Base-by-base conservation (phyloP, 2,329 filamentous ascomycete genomes). In the Aspergillus ochraceoroseus region DNA sequence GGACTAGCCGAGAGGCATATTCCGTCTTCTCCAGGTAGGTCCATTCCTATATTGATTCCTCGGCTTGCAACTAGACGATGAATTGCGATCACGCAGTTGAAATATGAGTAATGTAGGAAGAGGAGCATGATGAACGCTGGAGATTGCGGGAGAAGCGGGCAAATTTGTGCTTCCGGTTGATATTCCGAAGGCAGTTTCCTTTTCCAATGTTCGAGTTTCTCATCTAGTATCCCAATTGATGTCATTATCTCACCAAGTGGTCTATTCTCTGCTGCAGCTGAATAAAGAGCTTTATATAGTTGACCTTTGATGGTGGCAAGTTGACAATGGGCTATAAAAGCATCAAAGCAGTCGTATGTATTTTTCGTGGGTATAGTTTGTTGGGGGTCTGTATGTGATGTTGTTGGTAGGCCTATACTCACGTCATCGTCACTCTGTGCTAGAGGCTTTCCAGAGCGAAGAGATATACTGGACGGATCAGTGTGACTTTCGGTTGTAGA, bases 61-160 rank as follows among this genome's bases (percentile, higher is more conserved):
- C 33, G 30, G 5, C 23, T 28, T 12, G 33, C 47, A 12, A 49
- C 35, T 1, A 49, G 13, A 5, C 39, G 43, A 25, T 52, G 49
- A 15, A 52, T 41, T 13, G 49, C 43, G 7, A 52, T 52, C 13
- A 52, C 37, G 33, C 49, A 52, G 15, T 52, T 39, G 8, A 46
- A 46, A 23, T 52, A 52, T 3, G 44, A 46, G 23, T 44, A 46
- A 27, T 52, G 47, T 3, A 49, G 43, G 9, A 44, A 43, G 7
- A 52, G 39, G 7, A 52, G 25, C 7, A 35, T 35, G 6, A 41
- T 29, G 2, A 41, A 49, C 11, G 44, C 31, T 3, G 32, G 44
- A 1, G 36, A 31, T 9, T 27, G 23, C 9, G 22, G 28, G 23
- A 37, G 31, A 20, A 12, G 19, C 3, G 27, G 9, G 4, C 25